A percentile compares a stretch with the other conserved stretches of the same genome.
Evolutionary conservation across 257 asterid species (phyloP).

Genomic region (Solanum okadae): DNA sequence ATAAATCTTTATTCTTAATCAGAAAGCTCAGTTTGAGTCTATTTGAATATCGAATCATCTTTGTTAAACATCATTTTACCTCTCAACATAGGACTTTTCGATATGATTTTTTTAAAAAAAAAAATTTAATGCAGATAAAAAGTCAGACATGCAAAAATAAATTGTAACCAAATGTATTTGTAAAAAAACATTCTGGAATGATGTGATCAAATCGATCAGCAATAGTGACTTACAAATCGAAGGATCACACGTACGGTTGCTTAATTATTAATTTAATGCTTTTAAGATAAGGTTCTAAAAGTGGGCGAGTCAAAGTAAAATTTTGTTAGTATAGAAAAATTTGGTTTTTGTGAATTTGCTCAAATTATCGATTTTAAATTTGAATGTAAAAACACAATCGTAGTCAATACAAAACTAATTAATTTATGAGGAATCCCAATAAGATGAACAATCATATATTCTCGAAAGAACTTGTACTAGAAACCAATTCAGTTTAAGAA

Average conservation of each 20-base stretch:
- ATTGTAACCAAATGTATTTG: not conserved
- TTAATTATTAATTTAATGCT: not conserved
- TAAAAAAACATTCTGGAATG: not conserved
- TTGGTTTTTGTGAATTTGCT: not conserved
- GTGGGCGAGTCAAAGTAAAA: not conserved
- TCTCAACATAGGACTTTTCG: fast-evolving
- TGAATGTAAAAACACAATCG: not conserved
- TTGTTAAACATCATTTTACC: fast-evolving
- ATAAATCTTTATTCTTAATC: too few species aligned
- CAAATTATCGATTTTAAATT: not conserved
- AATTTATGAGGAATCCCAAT: not conserved
- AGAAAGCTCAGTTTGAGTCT: not conserved
- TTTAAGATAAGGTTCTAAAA: not conserved
- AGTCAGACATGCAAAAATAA: not conserved
- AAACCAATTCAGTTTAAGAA: not conserved
- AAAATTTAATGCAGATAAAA: not conserved
- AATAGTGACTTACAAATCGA: not conserved
- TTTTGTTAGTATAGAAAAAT: not conserved
- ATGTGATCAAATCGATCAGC: not conserved
- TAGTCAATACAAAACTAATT: not conserved
- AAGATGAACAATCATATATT: not conserved
- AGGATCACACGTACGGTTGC: not conserved
- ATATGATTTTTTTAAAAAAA: too few species aligned
- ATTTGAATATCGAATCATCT: fast-evolving
- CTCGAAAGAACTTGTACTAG: not conserved